These are phyloP conservation scores for Plasmodium relictum DNA, from an alignment of 169 alveolate genomes.

Conservation along the genomic window DNA sequence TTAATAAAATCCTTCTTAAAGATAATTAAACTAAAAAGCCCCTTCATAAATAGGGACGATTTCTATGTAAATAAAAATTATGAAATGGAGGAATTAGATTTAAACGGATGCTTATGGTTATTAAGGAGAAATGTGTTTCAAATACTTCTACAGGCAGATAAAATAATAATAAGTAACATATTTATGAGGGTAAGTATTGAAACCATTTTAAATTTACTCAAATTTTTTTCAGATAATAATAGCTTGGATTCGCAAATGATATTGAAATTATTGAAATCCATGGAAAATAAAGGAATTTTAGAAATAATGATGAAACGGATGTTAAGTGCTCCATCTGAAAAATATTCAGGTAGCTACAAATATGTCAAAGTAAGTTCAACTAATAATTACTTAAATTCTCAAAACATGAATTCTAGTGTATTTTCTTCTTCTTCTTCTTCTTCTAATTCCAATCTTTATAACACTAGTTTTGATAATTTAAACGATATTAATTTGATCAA, in stretches of 20 bases:
- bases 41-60: slow-evolving; percentile 41
- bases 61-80: slow-evolving; percentile 31
- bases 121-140: slow-evolving; percentile 75
- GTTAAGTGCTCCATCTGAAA: slow-evolving; percentile 57
- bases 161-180: slow-evolving; percentile 71
- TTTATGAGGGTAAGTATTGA: slow-evolving; percentile 67
- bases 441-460: slow-evolving; percentile 43
- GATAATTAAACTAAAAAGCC: slow-evolving; percentile 66
- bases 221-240: slow-evolving; percentile 66
- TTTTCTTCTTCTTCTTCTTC: slow-evolving; percentile 35
- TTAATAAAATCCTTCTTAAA: slow-evolving; percentile 57
- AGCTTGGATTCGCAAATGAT: slow-evolving; percentile 65
- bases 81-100: slow-evolving; percentile 72
- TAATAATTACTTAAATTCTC: not conserved
- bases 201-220: slow-evolving; percentile 58
- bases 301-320: slow-evolving; percentile 76
- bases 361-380: not conserved
- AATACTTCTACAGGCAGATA: slow-evolving; percentile 71
- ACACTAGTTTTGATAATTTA: slow-evolving; percentile 14
- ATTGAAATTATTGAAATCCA: slow-evolving; percentile 39
- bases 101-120: slow-evolving; percentile 71
- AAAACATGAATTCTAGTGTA: slow-evolving; percentile 23
- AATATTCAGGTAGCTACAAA: slow-evolving; percentile 10
- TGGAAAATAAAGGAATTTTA: slow-evolving; percentile 76
- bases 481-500: slow-evolving; percentile 9